Evolutionary conservation across 2,329 filamentous ascomycete genomes (phyloP).

Genomic region (Aureobasidium melanogenum): DNA sequence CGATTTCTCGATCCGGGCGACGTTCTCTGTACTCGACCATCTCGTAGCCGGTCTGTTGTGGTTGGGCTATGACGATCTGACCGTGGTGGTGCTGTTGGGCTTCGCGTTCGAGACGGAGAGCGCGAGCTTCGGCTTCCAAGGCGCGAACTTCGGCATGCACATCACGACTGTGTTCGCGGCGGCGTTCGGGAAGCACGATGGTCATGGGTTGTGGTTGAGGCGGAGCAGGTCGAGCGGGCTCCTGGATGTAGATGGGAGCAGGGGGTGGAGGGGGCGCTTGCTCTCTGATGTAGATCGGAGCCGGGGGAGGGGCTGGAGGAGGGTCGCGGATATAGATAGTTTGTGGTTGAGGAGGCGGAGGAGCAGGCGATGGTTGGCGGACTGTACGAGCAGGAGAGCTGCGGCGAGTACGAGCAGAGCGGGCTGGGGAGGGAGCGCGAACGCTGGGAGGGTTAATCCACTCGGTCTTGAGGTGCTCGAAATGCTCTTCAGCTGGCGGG

Average conservation of each 20-base stretch:
- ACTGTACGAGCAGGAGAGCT: constrained; percentile 16
- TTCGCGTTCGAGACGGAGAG: constrained; percentile 49
- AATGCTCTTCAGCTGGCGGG: constrained; percentile 22
- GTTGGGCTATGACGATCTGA: constrained; percentile 25
- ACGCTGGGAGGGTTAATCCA: constrained; percentile 32
- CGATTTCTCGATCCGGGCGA: constrained; percentile 45
- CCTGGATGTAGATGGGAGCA: constrained; percentile 21
- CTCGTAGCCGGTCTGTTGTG: constrained; percentile 40
- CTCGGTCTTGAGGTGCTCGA: constrained; percentile 27
- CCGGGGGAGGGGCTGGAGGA: constrained; percentile 11
- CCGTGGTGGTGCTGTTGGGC: constrained; percentile 33
- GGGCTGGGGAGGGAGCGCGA: constrained; percentile 17
- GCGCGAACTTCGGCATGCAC: constrained; percentile 64
- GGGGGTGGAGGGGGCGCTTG: constrained; percentile 11
- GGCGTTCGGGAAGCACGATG: constrained; percentile 42
- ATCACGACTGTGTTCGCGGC: constrained; percentile 46
- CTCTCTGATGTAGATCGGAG: constrained; percentile 22
- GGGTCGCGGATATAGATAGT: constrained; percentile 17
- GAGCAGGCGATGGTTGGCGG: constrained; percentile 15
- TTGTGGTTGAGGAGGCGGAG: constrained; percentile 8
- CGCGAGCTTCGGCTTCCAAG: constrained; percentile 57
- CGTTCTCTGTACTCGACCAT: constrained; percentile 42
- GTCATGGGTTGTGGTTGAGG: constrained; percentile 13
- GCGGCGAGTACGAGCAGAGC: constrained; percentile 21
- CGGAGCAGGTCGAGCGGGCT: constrained; percentile 16